phyloP scores from a whole-genome alignment of 805 yeast genomes.

The Ogataea saltuana region DNA sequence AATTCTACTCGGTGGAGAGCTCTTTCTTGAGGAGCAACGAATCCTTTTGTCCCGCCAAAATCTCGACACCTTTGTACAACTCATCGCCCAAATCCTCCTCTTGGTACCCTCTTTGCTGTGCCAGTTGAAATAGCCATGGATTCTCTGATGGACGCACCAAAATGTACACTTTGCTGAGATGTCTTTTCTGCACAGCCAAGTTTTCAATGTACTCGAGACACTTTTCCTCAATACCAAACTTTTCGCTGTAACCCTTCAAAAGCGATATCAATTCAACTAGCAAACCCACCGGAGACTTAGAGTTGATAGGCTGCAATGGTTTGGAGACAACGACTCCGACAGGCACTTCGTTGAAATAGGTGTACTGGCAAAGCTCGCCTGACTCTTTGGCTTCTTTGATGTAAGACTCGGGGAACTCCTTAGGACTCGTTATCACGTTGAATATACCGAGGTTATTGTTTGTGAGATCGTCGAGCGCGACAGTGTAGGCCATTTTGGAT shows the following conservation, averaged over 20 bases:
- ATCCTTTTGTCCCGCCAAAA: conserved; percentile 7
- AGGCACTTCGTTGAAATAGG: conserved; percentile 71
- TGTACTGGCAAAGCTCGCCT: conserved; percentile 55
- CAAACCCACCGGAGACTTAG: conserved; percentile 35
- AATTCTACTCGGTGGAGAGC: neutral
- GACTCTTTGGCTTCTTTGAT: conserved; percentile 47
- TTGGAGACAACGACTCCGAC: conserved; percentile 74
- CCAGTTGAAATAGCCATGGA: conserved; percentile 12
- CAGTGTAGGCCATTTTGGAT: conserved; percentile 18
- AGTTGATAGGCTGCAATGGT: conserved; percentile 44
- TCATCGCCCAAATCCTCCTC: conserved; percentile 22
- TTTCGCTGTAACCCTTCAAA: conserved; percentile 55
- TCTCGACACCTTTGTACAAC: conserved; percentile 25
- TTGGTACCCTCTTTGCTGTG: conserved; percentile 21
- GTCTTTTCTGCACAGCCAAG: conserved; percentile 51
- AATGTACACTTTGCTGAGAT: conserved; percentile 48
- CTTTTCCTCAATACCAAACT: conserved; percentile 59
- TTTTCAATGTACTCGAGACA: conserved; percentile 58
- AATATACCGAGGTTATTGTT: conserved; percentile 59
- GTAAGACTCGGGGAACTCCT: conserved; percentile 51
- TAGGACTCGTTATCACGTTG: conserved; percentile 60
- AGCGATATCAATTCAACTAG: conserved; percentile 40
- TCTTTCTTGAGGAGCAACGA: conserved; percentile 9
- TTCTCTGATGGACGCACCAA: conserved; percentile 11
- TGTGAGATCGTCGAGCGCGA: conserved; percentile 60